A percentile compares a stretch with the other conserved stretches of the same genome.
phyloP scores from a whole-genome alignment of 352 stramenopile genomes.

The Globisporangium perplexum region DNA sequence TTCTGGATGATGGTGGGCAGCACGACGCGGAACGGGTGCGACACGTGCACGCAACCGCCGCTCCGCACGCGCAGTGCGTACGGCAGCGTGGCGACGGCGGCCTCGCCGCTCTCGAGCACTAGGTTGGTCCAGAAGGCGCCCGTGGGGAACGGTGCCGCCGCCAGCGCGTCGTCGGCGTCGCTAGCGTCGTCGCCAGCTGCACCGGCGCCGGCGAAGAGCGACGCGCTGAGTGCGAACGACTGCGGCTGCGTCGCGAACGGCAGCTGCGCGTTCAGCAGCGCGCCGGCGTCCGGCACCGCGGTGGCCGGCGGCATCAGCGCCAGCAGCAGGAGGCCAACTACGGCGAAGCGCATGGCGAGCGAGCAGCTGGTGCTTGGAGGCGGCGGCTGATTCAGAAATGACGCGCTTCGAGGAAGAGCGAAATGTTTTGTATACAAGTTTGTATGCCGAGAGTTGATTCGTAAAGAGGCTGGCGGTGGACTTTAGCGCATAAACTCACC shows the following conservation, averaged over 20 bases:
- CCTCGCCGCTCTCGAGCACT: conserved; percentile 56
- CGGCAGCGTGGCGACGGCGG: conserved; percentile 55
- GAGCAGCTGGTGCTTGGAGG: too few species aligned
- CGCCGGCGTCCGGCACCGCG: conserved; percentile 9
- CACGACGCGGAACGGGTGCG: conserved; percentile 79
- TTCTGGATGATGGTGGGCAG: conserved; percentile 46
- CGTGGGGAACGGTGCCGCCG: conserved; percentile 53
- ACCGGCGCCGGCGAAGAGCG: conserved; percentile 25
- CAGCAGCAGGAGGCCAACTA: not conserved
- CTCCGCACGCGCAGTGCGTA: conserved; percentile 52
- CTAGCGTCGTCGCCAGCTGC: too few species aligned
- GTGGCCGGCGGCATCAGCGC: conserved; percentile 7
- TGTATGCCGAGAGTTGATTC: too few species aligned
- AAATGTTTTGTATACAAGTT: too few species aligned
- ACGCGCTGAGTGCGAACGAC: conserved; percentile 38
- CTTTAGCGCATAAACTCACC: too few species aligned
- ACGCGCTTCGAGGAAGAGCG: too few species aligned
- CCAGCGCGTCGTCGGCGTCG: conserved; percentile 17
- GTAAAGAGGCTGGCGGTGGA: too few species aligned
- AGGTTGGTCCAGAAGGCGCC: conserved; percentile 82
- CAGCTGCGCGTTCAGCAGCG: conserved; percentile 17
- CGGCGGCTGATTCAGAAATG: too few species aligned
- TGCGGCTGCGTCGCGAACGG: conserved; percentile 51
- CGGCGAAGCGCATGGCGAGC: not conserved
- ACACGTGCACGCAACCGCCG: conserved; percentile 55